phyloP scores from a whole-genome alignment of 208 protist species.

The Acanthamoeba royreba region DNA sequence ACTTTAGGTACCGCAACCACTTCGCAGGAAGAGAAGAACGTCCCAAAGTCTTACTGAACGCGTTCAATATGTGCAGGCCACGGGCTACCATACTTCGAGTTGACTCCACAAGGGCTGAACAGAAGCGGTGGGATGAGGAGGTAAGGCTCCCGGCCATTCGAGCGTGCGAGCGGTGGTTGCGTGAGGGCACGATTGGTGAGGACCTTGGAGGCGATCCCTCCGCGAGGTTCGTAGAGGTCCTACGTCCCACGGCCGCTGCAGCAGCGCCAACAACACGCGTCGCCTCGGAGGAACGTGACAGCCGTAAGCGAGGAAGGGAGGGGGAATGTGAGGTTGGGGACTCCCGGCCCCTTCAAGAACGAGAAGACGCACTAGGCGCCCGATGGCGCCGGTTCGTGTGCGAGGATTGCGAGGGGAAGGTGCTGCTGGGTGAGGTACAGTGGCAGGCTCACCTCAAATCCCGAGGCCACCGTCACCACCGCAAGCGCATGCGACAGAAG shows the following conservation, averaged over 20 bases:
- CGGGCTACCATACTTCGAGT: not conserved
- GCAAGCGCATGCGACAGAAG: not conserved
- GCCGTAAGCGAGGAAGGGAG: not conserved
- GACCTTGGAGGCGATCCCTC: not conserved
- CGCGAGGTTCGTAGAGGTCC: no score
- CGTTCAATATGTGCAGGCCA: not conserved
- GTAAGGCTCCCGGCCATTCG: not conserved
- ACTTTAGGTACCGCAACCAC: not conserved
- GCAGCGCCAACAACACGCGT: no score
- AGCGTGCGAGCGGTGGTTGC: not conserved
- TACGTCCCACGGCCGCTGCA: no score
- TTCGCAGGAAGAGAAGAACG: no score
- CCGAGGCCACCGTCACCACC: not conserved
- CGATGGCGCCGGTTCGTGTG: not conserved
- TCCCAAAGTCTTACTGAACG: no score
- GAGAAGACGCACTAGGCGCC: not conserved
- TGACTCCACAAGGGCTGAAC: not conserved
- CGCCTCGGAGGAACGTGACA: no score
- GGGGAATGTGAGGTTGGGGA: not conserved
- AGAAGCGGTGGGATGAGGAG: not conserved
- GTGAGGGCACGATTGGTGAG: not conserved
- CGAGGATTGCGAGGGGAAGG: conserved; percentile 19
- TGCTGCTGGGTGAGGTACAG: conserved; percentile 2
- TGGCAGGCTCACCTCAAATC: not conserved
- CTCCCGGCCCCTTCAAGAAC: not conserved